phyloP scores from a whole-genome alignment of 495 filamentous ascomycete genomes.

The Schizothecium vesticola region DNA sequence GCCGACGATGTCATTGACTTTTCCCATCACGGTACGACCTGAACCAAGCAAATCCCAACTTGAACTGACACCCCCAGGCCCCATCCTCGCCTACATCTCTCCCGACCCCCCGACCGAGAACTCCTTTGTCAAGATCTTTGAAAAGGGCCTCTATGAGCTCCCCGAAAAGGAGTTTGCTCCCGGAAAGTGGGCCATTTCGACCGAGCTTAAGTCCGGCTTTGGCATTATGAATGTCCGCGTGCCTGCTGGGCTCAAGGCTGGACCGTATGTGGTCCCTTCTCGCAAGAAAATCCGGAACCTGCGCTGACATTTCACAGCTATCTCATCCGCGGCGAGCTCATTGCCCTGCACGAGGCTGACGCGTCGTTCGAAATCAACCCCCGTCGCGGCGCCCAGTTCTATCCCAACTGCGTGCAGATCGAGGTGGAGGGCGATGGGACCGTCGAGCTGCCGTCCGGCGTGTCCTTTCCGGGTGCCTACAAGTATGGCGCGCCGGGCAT shows the following conservation, averaged over 20 bases:
- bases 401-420: conserved; percentile 43
- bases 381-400: conserved; percentile 42
- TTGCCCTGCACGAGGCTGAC: conserved; percentile 43
- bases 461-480: conserved; percentile 32
- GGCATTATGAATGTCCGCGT: conserved; percentile 41
- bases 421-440: conserved; percentile 35
- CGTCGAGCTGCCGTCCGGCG: conserved; percentile 26
- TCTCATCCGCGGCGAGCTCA: conserved; percentile 43
- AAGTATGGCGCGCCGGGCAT: conserved; percentile 30
- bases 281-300: not conserved
- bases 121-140: conserved; percentile 45
- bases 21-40: conserved; percentile 34
- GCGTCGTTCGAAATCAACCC: conserved; percentile 26
- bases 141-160: conserved; percentile 37
- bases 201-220: conserved; percentile 35
- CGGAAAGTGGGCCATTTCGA: conserved; percentile 37
- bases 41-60: not conserved
- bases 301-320: conserved; percentile 20
- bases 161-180: conserved; percentile 15
- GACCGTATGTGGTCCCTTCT: conserved; percentile 26
- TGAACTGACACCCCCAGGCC: conserved; percentile 20
- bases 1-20: conserved; percentile 41
- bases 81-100: conserved; percentile 42
- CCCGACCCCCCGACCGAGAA: conserved; percentile 38
- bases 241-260: conserved; percentile 37